Conservation (phyloP, 2,329 filamentous ascomycete species). For the Didymellaceae sp. region DNA sequence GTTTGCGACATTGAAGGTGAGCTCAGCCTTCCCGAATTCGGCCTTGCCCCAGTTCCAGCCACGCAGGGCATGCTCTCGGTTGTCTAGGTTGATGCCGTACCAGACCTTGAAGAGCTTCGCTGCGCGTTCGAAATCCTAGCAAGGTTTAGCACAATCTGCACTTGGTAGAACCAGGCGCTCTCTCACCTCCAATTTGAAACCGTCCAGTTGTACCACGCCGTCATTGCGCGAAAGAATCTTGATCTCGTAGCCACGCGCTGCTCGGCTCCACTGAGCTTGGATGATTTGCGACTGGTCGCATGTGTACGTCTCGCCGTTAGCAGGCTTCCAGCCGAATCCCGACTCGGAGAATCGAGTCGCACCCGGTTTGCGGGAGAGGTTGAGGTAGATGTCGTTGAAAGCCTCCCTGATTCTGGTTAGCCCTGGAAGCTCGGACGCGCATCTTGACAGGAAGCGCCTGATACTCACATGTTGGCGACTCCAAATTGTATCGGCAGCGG, state of each 20-base stretch:
- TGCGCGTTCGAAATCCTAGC: conserved; percentile 86
- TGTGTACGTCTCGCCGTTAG: conserved; percentile 88
- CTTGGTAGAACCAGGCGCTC: background rate
- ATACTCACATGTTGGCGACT: conserved; percentile 11
- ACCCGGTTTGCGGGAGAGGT: conserved; percentile 89
- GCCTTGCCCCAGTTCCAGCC: conserved; percentile 99
- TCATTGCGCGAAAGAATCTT: conserved; percentile 87
- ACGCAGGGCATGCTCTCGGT: conserved; percentile 89
- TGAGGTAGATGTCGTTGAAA: conserved; percentile 96
- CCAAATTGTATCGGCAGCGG: background rate
- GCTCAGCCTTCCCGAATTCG: conserved; percentile 93
- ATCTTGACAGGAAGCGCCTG: background rate
- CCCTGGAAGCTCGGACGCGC: background rate
- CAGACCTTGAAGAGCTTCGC: conserved; percentile 96
- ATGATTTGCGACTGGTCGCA: conserved; percentile 86
- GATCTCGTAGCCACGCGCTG: conserved; percentile 89
- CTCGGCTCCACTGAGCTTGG: conserved; percentile 91
- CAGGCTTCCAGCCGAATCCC: conserved; percentile 94
- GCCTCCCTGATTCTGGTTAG: conserved; percentile 69
- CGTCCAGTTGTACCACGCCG: conserved; percentile 90
- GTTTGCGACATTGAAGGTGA: conserved; percentile 96
- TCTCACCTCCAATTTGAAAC: conserved; percentile 81
- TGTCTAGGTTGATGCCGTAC: conserved; percentile 93
- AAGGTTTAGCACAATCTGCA: conserved; percentile 11
- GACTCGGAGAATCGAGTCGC: conserved; percentile 95